A percentile compares a stretch with the other conserved stretches of the same genome.
phyloP scores from a whole-genome alignment of 2,329 filamentous ascomycete genomes.

The Stenocarpella maydis region DNA sequence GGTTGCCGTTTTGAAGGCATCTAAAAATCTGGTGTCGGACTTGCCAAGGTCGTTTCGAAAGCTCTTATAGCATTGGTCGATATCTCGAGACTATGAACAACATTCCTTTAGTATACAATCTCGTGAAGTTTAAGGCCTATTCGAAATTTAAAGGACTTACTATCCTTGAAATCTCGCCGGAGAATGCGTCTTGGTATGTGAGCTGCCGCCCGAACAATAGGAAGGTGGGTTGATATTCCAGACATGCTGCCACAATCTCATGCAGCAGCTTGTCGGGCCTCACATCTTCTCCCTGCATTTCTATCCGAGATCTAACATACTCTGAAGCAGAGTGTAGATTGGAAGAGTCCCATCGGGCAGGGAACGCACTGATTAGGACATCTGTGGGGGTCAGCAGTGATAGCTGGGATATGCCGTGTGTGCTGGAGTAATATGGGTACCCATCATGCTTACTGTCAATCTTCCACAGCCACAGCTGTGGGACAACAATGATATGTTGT shows the following conservation, averaged over 20 bases:
- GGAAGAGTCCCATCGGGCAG: neutral
- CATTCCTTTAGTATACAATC: neutral
- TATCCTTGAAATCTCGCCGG: conserved; percentile 5
- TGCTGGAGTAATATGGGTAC: neutral
- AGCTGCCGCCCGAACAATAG: neutral
- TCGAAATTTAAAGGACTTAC: neutral
- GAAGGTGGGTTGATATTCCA: conserved; percentile 1
- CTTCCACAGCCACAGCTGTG: neutral
- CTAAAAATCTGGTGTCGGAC: neutral
- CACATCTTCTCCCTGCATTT: neutral
- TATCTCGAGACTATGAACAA: neutral
- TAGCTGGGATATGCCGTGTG: neutral
- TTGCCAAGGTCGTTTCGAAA: conserved; percentile 12
- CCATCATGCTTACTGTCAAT: neutral
- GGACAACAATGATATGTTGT: neutral
- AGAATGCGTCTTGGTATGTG: conserved; percentile 13
- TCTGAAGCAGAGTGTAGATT: neutral
- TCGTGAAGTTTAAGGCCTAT: too few species aligned
- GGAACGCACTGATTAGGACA: neutral
- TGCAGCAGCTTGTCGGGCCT: neutral
- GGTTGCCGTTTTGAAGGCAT: conserved; percentile 11
- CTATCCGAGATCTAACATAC: neutral
- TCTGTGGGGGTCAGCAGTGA: neutral
- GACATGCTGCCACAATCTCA: neutral
- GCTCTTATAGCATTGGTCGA: neutral